Evolutionary conservation across 2,329 filamentous ascomycete species (phyloP).

Genomic region (Arthrobotrys sinensis): DNA sequence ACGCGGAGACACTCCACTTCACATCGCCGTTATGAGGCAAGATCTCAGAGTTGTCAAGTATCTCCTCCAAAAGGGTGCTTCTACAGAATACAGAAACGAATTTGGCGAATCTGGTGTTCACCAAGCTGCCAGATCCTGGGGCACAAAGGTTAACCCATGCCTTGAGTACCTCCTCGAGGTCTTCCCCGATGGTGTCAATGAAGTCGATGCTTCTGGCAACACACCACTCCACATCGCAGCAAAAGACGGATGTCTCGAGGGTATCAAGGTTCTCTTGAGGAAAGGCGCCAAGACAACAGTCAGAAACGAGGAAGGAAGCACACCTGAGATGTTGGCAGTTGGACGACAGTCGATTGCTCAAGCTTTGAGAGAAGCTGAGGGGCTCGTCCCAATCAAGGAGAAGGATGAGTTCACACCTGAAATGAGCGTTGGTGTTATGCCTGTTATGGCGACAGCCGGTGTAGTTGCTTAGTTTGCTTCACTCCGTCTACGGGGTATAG

Average conservation of each 20-base stretch:
- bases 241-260: constrained; percentile 51
- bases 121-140: constrained; percentile 57
- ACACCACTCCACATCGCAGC: constrained; percentile 60
- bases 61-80: constrained; percentile 51
- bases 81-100: constrained; percentile 55
- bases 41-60: constrained; percentile 58
- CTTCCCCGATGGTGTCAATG: constrained; percentile 58
- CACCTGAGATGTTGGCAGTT: constrained; percentile 54
- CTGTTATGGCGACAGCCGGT: constrained; percentile 39
- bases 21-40: constrained; percentile 59
- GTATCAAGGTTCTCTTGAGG: constrained; percentile 50
- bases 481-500: constrained; percentile 41
- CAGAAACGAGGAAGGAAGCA: constrained; percentile 46
- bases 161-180: constrained; percentile 59
- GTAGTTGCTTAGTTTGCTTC: constrained; percentile 36
- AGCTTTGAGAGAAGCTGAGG: constrained; percentile 46
- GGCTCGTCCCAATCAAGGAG: constrained; percentile 46
- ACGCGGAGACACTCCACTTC: constrained; percentile 52
- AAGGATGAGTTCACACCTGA: constrained; percentile 58
- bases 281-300: constrained; percentile 51
- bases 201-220: constrained; percentile 52
- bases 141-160: constrained; percentile 59
- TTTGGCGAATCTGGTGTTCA: constrained; percentile 57
- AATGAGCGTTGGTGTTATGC: constrained; percentile 59
- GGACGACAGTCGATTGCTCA: constrained; percentile 41